These are phyloP conservation scores for Sporothrix variecibatus DNA, from an alignment of 2,329 filamentous ascomycete species.

Conservation along the genomic window DNA sequence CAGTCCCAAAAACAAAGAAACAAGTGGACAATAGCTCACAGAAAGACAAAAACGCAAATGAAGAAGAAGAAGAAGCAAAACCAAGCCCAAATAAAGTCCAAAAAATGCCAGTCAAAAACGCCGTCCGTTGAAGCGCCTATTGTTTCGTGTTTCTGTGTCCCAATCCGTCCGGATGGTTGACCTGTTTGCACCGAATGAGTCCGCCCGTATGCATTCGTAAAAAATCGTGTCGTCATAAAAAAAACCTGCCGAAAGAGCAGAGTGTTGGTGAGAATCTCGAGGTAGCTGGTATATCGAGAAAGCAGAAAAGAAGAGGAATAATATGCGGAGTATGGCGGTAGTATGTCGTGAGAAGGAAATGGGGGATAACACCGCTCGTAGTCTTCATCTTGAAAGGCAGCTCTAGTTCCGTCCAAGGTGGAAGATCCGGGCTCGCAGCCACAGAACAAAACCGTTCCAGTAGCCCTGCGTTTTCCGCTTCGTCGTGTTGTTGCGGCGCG, in stretches of 20 bases:
- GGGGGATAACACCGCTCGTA: not conserved
- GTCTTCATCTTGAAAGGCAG: not conserved
- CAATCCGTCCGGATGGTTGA: not conserved
- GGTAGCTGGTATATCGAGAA: not conserved
- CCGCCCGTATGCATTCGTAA: conserved; percentile 24
- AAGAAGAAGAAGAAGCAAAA: not conserved
- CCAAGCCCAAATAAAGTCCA: not conserved
- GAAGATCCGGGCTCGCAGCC: conserved; percentile 61
- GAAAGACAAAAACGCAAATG: not conserved
- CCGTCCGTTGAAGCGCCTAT: conserved; percentile 2
- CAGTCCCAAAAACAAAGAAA: not conserved
- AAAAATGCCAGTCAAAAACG: conserved; percentile 19
- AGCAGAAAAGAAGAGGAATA: not conserved
- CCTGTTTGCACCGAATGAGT: not conserved
- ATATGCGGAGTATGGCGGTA: not conserved
- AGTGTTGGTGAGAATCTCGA: not conserved
- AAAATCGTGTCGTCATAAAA: conserved; percentile 26
- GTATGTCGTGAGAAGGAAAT: not conserved
- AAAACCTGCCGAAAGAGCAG: not conserved
- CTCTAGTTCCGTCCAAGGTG: conserved; percentile 30
- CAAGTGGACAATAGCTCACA: not conserved
- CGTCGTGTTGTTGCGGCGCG: conserved; percentile 48
- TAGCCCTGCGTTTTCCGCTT: conserved; percentile 63
- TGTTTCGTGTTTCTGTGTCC: conserved; percentile 22
- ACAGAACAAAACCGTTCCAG: conserved; percentile 65